Evolutionary conservation across 768 basidiomycete species (phyloP), one percentile per base, ranked within the genome.

Genomic region (Chlorophyllum brunneum): DNA sequence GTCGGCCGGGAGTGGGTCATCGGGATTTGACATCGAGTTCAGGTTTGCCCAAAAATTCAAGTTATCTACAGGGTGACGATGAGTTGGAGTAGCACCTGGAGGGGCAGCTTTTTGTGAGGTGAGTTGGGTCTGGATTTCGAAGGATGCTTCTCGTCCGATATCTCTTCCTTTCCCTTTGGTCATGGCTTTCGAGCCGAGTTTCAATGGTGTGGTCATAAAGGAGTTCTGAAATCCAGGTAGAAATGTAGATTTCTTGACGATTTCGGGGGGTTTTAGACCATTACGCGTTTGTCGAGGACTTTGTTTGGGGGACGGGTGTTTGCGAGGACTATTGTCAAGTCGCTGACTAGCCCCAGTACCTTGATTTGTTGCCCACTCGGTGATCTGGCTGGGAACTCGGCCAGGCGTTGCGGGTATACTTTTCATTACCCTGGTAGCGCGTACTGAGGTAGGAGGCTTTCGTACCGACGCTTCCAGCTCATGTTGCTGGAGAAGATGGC

Each of bases 401-500:
- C 73, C 58, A n/a, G 73, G 74, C 2, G 73, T 72, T 4, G 72
- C 69, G 22, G 74, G 70, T 24, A 61, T 55, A 7, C 76, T 75
- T 41, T 58, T 59, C 7, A 20, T 43, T 33, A 57, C 62, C 52
- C 65, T 75, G 57, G 72, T 79, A 22, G 74, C 59, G n/a, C 74
- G 75, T n/a, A 67, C 62, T 20, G 80, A 71, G 54, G 65, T 62
- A 16, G 79, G 68, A 10, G 74, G 71, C 60, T 75, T 85, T 15
- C 81, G 77, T 18, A 68, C 61, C 10, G 81, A 69, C 3, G 77
- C 76, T 56, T 86, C 86, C 26, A 83, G 53, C 62, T 87, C 85
- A 58, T 83, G 85, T 76, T 83, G 83, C 86, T 88, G 57, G 49
- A 23, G 44, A 11, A 41, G 29, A 13, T 33, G 22, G 22, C 22